Base-by-base conservation (phyloP, 2,329 filamentous ascomycete genomes). In the Sporothrix variecibatus region DNA sequence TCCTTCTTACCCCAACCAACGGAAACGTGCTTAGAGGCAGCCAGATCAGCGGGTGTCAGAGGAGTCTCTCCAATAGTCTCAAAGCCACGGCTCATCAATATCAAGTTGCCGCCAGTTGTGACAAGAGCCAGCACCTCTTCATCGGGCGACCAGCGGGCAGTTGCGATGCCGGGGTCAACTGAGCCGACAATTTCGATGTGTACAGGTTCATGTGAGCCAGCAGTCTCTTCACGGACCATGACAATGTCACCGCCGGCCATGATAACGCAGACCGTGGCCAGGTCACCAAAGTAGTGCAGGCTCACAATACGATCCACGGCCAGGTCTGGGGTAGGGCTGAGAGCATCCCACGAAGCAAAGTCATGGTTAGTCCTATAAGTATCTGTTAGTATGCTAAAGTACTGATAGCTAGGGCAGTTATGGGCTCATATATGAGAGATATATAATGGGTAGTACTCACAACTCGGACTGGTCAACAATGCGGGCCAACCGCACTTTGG, bases 1-100 rank as follows among this genome's bases (percentile, higher is more conserved):
- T 99, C 96, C 81, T 93, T 94, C 85, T 98, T 98, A 75, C 96
- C 96, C 96, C 96, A 99, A 69, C 96, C 96, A 28, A 99, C 95
- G 26, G 94, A 97, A 74, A 98, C 96, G 85, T 98, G 95, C 81
- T 92, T 96, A 34, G 93, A 98, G n/a, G 90, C 89, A 78, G 92
- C 92, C 76, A 97, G 88, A 82, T 97, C 95, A 62, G 95, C 93
- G 0, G 86, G 81, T 0, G 88, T 89, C 81, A 98, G 90, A 46
- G 87, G 85, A 71, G 93, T 87, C 82, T 95, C 93, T 46, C 92
- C 89, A 58, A 97, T 90, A 74, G 91, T 92, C 78, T 98, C 95
- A 77, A 98, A 97, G 34, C 91, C 90, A 76, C 94, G 89, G 73
- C 94, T 97, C 95, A 99, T 98, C 80, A 97, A 94, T 74, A 98